Percentiles rank a stretch among this genome's conserved stretches.
Evolutionary conservation across 176 grass and related monocot genomes (phyloP).

Genomic region (Paspalum vaginatum): DNA sequence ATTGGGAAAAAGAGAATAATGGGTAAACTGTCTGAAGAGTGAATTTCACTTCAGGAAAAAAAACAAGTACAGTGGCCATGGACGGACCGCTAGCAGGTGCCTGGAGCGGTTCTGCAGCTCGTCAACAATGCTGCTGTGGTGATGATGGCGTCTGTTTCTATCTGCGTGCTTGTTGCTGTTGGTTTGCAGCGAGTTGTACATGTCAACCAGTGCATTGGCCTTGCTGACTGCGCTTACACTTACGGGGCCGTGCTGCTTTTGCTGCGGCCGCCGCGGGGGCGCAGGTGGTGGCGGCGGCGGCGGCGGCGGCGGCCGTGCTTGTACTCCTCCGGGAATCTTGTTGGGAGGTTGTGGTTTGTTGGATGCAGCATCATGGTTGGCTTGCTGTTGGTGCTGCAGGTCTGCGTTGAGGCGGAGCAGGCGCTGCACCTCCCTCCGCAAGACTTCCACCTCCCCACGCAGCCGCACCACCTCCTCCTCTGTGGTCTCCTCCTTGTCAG

Average conservation of each 20-base stretch:
- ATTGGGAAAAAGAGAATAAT: slow-evolving; percentile 7
- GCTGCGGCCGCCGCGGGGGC: slow-evolving; percentile 32
- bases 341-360: not conserved
- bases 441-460: slow-evolving; percentile 42
- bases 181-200: slow-evolving; percentile 75
- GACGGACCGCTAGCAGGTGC: slow-evolving; percentile 73
- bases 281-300: not conserved
- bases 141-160: not conserved
- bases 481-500: slow-evolving; percentile 11
- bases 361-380: not conserved
- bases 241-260: slow-evolving; percentile 12
- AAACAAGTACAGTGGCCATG: not conserved
- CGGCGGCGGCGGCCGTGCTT: slow-evolving; percentile 50
- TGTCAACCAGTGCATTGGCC: slow-evolving; percentile 68
- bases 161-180: slow-evolving; percentile 16
- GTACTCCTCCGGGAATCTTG: slow-evolving; percentile 1
- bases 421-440: slow-evolving; percentile 56
- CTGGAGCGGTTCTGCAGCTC: slow-evolving; percentile 92
- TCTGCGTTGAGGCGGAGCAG: slow-evolving; percentile 56
- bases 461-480: slow-evolving; percentile 44
- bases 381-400: slow-evolving; percentile 12
- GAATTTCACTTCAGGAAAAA: not conserved
- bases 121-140: slow-evolving; percentile 56
- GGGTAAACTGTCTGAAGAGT: not conserved
- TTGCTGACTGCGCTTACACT: slow-evolving; percentile 56